Base-by-base conservation (phyloP, 2,329 filamentous ascomycete genomes). In the Lasiodiplodia gonubiensis region DNA sequence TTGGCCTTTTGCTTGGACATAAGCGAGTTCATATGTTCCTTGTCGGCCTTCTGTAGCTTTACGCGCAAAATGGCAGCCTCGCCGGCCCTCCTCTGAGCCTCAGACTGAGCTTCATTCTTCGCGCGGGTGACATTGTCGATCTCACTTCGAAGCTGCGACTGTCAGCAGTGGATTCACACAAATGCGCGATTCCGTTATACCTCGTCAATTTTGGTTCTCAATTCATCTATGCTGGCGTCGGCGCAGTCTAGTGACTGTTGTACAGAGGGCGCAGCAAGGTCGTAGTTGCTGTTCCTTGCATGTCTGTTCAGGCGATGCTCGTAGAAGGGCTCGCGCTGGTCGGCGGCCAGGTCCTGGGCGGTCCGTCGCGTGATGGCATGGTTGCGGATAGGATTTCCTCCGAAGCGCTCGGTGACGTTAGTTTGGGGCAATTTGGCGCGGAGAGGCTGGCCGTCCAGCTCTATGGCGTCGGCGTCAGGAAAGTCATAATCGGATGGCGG, bases 21-120 rank as follows among this genome's bases (percentile, higher is more conserved):
- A 27, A 94, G 77, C 71, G 89, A 85, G 27, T 85, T 84, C 60
- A 92, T 88, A 73, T 90, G 87, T 55, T 89, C 85, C 63, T 87
- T 86, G 18, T 83, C 82, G 0, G 84, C 81, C 72, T 88, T 90
- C 60, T 89, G 86, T 49, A 88, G 84, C 68, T 92, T 92, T 68
- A 86, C 86, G 39, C 92, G 87, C n/a, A 94, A 84, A 69, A 94
- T 93, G 61, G 90, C 85, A 33, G 89, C 88, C 75, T 94, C 91
- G 60, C 92, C 92, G 21, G 86, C 82, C 61, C 79, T 78, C 55
- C 79, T 79, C 52, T 79, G 79, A 66, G 83, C 76, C 68, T 82
- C 8, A 23, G 12, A 7, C 25, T 55, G 37, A 4, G 49, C 79
- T 39, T 77, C 73, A 39, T 74, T 73, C 72, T 51, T 76, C 18